A percentile compares a stretch with the other conserved stretches of the same genome.
These are phyloP conservation scores for Tylopilus intermedius DNA, from an alignment of 768 basidiomycete species.

Conservation along the genomic window DNA sequence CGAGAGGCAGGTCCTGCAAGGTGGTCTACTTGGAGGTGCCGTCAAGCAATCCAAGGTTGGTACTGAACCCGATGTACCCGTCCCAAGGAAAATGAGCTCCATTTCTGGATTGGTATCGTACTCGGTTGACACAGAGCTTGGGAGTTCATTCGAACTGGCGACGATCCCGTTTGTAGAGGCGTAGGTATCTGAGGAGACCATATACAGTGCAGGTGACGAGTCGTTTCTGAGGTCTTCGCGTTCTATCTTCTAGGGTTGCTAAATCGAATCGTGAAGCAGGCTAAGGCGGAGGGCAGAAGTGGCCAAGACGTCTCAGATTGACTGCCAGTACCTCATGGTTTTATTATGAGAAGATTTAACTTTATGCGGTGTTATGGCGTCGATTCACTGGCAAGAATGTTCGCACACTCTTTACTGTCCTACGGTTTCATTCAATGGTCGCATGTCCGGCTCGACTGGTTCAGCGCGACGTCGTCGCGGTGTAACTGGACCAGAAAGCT, in stretches of 20 bases:
- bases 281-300: background rate
- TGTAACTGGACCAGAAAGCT: too few relatives aligned
- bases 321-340: background rate
- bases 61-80: conserved; percentile 71
- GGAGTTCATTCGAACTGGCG: background rate
- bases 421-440: background rate
- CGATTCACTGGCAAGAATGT: background rate
- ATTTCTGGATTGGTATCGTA: conserved; percentile 16
- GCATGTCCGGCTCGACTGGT: too few relatives aligned
- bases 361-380: too few relatives aligned
- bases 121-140: background rate
- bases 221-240: too few relatives aligned
- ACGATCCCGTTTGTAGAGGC: background rate
- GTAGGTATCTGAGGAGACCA: conserved; percentile 2
- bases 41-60: conserved; percentile 76
- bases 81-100: conserved; percentile 80
- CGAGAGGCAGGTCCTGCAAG: conserved; percentile 64
- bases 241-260: background rate
- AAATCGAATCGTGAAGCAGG: background rate
- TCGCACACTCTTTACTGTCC: background rate
- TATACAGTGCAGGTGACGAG: background rate
- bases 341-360: background rate
- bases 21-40: conserved; percentile 44
- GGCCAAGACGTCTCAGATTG: background rate
- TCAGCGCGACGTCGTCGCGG: too few relatives aligned